A percentile compares a stretch with the other conserved stretches of the same genome.
Evolutionary conservation across 257 asterid species (phyloP).

Genomic region (Echium plantagineum): DNA sequence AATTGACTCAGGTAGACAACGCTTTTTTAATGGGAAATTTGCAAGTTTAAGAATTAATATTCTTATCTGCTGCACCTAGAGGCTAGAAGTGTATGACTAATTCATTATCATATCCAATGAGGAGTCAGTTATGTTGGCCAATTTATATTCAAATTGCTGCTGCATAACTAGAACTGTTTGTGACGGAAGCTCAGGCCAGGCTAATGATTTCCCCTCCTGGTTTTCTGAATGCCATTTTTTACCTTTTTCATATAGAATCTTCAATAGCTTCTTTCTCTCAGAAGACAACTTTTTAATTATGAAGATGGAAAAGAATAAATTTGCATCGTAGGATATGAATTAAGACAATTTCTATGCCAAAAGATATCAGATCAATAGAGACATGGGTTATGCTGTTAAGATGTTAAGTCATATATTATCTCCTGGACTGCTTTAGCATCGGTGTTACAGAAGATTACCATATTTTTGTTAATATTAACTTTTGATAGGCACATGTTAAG

Average conservation of each 20-base stretch:
- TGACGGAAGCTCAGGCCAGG: too few species aligned
- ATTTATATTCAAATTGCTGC: too few species aligned
- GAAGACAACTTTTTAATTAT: too few species aligned
- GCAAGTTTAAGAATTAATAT: not conserved
- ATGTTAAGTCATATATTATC: not conserved
- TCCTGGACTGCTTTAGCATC: not conserved
- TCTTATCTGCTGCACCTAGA: not conserved
- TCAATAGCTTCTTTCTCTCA: too few species aligned
- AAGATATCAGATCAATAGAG: not conserved
- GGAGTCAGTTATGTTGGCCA: too few species aligned
- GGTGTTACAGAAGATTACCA: not conserved
- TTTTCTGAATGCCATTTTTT: too few species aligned
- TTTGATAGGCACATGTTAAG: not conserved
- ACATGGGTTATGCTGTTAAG: not conserved
- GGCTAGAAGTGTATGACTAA: not conserved
- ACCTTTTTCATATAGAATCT: too few species aligned
- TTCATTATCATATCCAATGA: not conserved
- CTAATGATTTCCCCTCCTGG: too few species aligned
- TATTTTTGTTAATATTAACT: not conserved
- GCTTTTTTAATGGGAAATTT: too few species aligned
- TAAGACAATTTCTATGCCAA: not conserved
- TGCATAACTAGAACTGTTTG: too few species aligned
- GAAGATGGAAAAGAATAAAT: not conserved
- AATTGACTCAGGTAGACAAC: too few species aligned
- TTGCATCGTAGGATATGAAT: not conserved